Evolutionary conservation across 352 stramenopile genomes (phyloP).

Genomic region (Thalassiosira ordinaria): DNA sequence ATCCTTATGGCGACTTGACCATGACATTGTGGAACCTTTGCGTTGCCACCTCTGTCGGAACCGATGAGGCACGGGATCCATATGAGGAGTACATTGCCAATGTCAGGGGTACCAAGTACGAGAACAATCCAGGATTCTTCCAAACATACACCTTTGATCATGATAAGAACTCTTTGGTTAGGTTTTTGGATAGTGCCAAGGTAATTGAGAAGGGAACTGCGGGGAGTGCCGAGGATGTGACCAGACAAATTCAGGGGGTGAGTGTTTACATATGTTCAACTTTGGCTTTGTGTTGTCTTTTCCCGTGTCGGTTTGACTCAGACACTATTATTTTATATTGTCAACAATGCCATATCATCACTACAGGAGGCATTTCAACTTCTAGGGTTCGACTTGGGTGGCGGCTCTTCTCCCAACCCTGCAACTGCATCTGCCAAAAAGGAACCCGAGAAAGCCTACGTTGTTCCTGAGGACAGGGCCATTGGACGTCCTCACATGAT

Average conservation of each 20-base stretch:
- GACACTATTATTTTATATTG: neutral
- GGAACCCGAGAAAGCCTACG: constrained; percentile 49
- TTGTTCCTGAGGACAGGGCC: constrained; percentile 65
- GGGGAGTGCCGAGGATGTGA: constrained; percentile 55
- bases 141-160: constrained; percentile 86
- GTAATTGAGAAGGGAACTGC: constrained; percentile 56
- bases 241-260: constrained; percentile 53
- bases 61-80: constrained; percentile 71
- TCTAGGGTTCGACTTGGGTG: constrained; percentile 60
- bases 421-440: neutral
- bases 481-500: constrained; percentile 76
- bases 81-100: constrained; percentile 70
- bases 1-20: constrained; percentile 83
- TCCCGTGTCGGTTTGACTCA: neutral
- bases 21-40: constrained; percentile 79
- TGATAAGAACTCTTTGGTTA: constrained; percentile 72
- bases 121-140: constrained; percentile 77
- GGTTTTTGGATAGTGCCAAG: constrained; percentile 79
- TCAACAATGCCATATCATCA: constrained; percentile 9
- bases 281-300: constrained; percentile 1
- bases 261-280: constrained; percentile 18
- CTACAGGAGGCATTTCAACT: constrained; percentile 52
- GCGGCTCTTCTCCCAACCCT: no score
- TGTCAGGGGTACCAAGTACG: constrained; percentile 52
- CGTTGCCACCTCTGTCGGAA: constrained; percentile 70